Evolutionary conservation across 179 eudicot species (phyloP).

Genomic region (Beta macrorhiza): DNA sequence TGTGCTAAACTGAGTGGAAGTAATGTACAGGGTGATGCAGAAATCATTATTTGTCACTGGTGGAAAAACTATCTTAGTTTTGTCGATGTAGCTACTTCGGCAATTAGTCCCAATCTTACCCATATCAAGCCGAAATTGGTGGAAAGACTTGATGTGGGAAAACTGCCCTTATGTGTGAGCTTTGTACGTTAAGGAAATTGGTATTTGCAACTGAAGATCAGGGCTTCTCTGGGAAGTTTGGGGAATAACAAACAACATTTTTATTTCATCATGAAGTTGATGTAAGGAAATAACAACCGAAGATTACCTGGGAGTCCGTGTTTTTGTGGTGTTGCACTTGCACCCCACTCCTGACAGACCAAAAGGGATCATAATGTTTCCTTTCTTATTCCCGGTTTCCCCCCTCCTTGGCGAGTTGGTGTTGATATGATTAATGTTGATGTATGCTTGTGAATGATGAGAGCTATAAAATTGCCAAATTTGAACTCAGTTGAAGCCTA

Average conservation of each 20-base stretch:
- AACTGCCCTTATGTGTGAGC: background rate
- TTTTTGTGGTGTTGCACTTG: background rate
- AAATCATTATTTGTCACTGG: background rate
- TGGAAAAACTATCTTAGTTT: background rate
- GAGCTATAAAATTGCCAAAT: background rate
- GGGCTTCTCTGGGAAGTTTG: background rate
- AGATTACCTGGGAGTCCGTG: background rate
- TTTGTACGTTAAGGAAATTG: background rate
- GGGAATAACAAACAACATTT: background rate
- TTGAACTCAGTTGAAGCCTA: slow-evolving; percentile 13
- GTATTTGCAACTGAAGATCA: background rate
- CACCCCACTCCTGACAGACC: background rate
- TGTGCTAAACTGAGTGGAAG: no score
- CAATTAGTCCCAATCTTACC: background rate
- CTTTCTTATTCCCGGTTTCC: background rate
- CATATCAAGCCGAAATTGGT: background rate
- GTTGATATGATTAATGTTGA: background rate
- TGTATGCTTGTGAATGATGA: background rate
- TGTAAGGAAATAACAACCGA: background rate
- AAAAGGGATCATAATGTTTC: background rate
- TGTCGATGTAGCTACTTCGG: background rate
- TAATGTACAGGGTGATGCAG: no score
- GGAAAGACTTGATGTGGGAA: background rate
- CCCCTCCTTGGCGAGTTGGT: no score
- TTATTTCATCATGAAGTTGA: background rate